Base-by-base conservation (phyloP, 2,329 filamentous ascomycete genomes). In the Alternaria rosae region DNA sequence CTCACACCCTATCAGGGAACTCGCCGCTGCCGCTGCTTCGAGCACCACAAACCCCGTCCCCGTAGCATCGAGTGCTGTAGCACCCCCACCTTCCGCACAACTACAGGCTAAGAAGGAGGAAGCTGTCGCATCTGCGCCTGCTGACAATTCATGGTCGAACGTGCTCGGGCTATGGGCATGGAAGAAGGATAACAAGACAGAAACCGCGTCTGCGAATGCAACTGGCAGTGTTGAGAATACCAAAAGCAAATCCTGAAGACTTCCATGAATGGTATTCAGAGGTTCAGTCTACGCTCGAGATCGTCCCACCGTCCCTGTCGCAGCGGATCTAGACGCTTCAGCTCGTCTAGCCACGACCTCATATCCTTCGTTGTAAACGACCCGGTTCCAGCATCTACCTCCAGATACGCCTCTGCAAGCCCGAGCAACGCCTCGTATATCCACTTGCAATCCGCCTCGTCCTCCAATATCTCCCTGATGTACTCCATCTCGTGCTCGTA, bases 401-500 rank as follows among this genome's bases (percentile, higher is more conserved):
- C 85, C 62, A 91, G 72, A 57, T 83, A 84, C n/a, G 91, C 78
- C 30, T 90, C 75, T 1, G 89, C 89, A 73, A 92, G 93, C 65
- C 92, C 88, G 23, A 98, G 85, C 53, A 98, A 82, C 6, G 91
- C 91, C 79, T 97, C 92, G 75, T 97, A 97, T 45, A 97, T 91
- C 87, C 93, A 95, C 80, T 97, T 96, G 77, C 88, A 90, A 71
- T 91, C 88, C 67, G 88, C 84, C 5, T 86, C 94, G 66, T 87
- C 87, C 62, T 88, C 86, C 21, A 88, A 77, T 75, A 90, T 87
- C 20, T 89, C 87, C 86, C 87, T 87, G 63, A 97, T 89, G 58
- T 88, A 88, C n/a, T 88, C 86, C 21, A 96, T 85, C 76, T 97
- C 93, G 28, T 85, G 82, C 26, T 83, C 82, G 9, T 97, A 81